phyloP scores from a whole-genome alignment of 2,329 filamentous ascomycete genomes.

The Metarhizium brunneum region DNA sequence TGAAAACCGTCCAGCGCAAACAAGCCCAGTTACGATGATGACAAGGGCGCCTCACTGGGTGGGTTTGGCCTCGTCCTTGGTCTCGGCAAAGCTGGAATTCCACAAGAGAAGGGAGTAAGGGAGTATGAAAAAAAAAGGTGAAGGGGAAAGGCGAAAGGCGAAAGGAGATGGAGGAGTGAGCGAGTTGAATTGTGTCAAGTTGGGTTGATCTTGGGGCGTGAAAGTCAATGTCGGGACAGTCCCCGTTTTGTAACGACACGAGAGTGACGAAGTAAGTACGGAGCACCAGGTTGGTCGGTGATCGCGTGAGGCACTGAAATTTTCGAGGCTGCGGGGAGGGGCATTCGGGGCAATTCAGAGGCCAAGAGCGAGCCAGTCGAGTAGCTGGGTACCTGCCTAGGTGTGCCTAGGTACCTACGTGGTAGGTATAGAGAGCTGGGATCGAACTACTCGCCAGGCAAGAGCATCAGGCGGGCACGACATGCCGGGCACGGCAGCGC shows the following conservation, averaged over 20 bases:
- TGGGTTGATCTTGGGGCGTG: background rate
- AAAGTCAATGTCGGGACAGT: background rate
- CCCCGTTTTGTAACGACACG: background rate
- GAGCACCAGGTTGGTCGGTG: background rate
- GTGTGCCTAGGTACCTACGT: no score
- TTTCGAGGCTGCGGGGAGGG: slow-evolving; percentile 1
- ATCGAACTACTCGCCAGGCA: no score
- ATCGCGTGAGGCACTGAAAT: slow-evolving; percentile 8
- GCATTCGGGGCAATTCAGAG: background rate
- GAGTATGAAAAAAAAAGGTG: background rate
- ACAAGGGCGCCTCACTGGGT: background rate
- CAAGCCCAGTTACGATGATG: background rate
- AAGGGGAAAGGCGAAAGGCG: background rate
- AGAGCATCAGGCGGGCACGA: no score
- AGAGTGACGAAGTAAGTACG: background rate
- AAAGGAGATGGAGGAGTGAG: background rate
- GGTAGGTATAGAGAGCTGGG: no score
- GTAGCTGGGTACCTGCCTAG: no score
- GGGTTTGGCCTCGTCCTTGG: background rate
- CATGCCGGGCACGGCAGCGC: no score
- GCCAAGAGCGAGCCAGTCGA: background rate
- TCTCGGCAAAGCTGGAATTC: background rate
- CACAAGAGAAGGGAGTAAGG: background rate
- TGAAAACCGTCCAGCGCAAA: background rate
- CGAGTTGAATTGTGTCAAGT: background rate